Evolutionary conservation across 129 eudicot species (phyloP).

Genomic region (Artemisia argyi): DNA sequence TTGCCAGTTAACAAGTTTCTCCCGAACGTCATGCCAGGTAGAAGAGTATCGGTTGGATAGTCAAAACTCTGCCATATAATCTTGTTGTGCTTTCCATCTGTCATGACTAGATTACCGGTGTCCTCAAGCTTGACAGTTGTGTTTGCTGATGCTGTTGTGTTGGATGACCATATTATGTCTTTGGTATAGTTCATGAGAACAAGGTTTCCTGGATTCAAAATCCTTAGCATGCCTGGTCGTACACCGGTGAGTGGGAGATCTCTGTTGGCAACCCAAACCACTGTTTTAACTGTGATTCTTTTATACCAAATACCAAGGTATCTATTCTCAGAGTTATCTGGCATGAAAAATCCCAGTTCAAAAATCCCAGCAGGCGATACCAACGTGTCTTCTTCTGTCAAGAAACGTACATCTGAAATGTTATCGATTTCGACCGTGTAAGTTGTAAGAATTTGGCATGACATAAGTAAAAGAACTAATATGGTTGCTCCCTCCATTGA

Average conservation of each 20-base stretch:
- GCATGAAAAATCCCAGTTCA: conserved; percentile 17
- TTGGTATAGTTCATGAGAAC: not conserved
- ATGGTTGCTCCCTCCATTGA: conserved; percentile 5
- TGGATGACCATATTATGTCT: conserved; percentile 17
- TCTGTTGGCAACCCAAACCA: conserved; percentile 24
- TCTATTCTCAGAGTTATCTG: not conserved
- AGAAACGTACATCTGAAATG: not conserved
- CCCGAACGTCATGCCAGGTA: conserved; percentile 21
- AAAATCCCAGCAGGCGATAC: conserved; percentile 1
- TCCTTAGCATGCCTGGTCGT: not conserved
- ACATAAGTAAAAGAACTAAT: not conserved
- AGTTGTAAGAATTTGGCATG: not conserved
- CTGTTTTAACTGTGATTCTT: conserved; percentile 1
- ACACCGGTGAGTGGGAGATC: conserved; percentile 4
- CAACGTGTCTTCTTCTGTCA: conserved; percentile 8
- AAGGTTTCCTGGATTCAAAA: conserved; percentile 8
- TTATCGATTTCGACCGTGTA: not conserved
- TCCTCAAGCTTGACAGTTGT: not conserved
- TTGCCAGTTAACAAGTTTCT: not conserved
- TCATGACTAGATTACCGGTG: conserved; percentile 9
- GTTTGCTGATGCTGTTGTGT: conserved; percentile 8
- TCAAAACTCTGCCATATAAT: conserved; percentile 21
- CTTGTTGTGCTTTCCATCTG: not conserved
- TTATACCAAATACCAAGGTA: conserved; percentile 19
- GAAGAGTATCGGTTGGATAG: conserved; percentile 15